A percentile compares a stretch with the other conserved stretches of the same genome.
These are phyloP conservation scores for Leishmania arabica DNA, from an alignment of 208 protist species.

Conservation along the genomic window DNA sequence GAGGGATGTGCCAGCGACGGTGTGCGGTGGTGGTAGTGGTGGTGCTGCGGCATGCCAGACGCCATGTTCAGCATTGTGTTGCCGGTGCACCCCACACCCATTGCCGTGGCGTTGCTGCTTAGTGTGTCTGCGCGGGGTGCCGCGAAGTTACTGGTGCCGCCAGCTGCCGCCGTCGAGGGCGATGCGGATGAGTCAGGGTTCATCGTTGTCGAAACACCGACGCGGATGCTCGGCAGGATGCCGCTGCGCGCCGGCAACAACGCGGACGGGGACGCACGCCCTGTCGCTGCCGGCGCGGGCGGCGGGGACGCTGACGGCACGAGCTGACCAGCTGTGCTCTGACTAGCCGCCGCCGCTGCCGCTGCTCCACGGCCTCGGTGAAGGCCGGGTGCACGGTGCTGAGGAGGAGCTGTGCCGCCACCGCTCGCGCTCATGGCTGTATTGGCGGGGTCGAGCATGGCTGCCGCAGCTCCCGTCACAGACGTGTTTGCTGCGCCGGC, in stretches of 20 bases:
- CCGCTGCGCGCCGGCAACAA: not conserved
- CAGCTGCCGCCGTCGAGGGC: not conserved
- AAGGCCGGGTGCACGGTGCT: constrained; percentile 6
- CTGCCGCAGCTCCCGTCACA: constrained; percentile 13
- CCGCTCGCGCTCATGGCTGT: not conserved
- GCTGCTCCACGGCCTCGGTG: constrained; percentile 25
- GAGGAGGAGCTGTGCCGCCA: not conserved
- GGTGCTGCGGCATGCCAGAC: constrained; percentile 10
- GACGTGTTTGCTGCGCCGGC: not conserved
- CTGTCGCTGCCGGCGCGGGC: not conserved
- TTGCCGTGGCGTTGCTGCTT: not conserved
- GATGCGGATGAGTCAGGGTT: not conserved
- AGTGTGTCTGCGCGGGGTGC: not conserved
- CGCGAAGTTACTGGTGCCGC: not conserved
- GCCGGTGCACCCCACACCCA: not conserved
- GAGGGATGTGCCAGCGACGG: not conserved
- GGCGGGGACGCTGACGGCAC: not conserved
- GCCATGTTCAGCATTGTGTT: not conserved
- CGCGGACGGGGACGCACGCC: not conserved
- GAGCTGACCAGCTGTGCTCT: not conserved
- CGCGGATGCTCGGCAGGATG: not conserved
- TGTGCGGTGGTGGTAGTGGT: not conserved
- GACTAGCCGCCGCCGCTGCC: constrained; percentile 9
- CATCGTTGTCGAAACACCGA: not conserved
- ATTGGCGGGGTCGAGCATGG: constrained; percentile 11